Conservation (phyloP, 73 alveolate genomes). For the Stentor roeselii region DNA sequence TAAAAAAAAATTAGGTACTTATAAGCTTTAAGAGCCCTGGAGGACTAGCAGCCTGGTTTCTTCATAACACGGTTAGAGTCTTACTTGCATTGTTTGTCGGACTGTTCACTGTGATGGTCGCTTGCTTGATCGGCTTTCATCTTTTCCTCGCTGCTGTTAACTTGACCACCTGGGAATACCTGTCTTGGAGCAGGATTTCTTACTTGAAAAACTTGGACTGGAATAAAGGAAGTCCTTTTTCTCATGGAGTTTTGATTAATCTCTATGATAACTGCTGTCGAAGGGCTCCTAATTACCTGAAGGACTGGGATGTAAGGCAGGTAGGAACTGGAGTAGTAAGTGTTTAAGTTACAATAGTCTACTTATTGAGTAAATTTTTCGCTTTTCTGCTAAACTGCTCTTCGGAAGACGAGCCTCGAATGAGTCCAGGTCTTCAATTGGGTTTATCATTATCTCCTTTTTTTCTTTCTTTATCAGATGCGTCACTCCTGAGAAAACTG, state of each 20-base stretch:
- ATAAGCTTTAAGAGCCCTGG: background rate
- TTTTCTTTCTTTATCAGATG: too few relatives aligned
- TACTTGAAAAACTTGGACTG: constrained; percentile 49
- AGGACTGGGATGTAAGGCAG: too few relatives aligned
- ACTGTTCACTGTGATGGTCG: constrained; percentile 28
- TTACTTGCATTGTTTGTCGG: background rate
- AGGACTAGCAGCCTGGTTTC: background rate
- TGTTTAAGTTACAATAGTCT: too few relatives aligned
- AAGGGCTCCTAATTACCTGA: background rate
- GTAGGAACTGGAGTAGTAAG: too few relatives aligned
- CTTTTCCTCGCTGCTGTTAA: constrained; percentile 40
- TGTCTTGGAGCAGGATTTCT: constrained; percentile 58
- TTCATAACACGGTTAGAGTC: background rate
- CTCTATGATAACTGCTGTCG: background rate
- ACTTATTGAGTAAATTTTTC: too few relatives aligned
- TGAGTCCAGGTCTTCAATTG: too few relatives aligned
- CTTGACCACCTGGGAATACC: constrained; percentile 70
- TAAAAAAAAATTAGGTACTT: background rate
- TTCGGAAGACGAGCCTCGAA: too few relatives aligned
- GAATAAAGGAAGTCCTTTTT: constrained; percentile 43
- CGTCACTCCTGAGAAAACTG: too few relatives aligned
- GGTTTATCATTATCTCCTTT: too few relatives aligned
- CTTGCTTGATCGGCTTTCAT: constrained; percentile 45
- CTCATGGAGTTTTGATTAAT: constrained; percentile 27
- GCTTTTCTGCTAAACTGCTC: too few relatives aligned